These are phyloP conservation scores for Alternaria brassicicola DNA, from an alignment of 2,329 filamentous ascomycete species.

Conservation along the genomic window DNA sequence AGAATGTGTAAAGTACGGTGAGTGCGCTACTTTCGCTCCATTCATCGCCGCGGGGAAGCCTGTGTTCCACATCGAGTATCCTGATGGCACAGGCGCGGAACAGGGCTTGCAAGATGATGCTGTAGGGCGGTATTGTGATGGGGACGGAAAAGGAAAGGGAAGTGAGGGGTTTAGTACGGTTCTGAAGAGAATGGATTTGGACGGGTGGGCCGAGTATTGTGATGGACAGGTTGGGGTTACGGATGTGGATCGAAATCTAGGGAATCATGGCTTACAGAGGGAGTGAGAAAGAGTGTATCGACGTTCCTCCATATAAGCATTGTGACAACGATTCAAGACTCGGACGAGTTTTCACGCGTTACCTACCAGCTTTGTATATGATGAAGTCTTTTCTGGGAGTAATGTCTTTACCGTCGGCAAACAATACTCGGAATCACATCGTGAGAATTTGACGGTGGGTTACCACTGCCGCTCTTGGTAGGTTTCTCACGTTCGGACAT, in stretches of 20 bases:
- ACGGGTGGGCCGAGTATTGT: conserved; percentile 68
- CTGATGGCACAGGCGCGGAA: conserved; percentile 52
- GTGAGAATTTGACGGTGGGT: too few species aligned
- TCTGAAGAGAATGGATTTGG: conserved; percentile 68
- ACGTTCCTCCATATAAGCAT: background rate
- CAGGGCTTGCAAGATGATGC: conserved; percentile 43
- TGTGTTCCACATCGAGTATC: conserved; percentile 77
- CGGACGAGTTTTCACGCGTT: too few species aligned
- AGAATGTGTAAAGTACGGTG: conserved; percentile 66
- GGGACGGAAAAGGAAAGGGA: conserved; percentile 43
- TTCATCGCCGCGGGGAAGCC: conserved; percentile 69
- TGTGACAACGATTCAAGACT: too few species aligned
- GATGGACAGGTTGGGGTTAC: conserved; percentile 35
- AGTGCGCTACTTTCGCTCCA: conserved; percentile 63
- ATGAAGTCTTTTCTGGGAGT: too few species aligned
- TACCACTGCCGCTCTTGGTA: too few species aligned
- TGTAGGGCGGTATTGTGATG: conserved; percentile 52
- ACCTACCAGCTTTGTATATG: too few species aligned
- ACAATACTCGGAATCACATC: too few species aligned
- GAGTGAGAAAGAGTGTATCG: background rate
- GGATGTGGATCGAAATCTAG: conserved; percentile 21
- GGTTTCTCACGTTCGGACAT: too few species aligned
- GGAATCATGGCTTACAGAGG: background rate
- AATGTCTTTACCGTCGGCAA: too few species aligned
- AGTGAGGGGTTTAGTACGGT: conserved; percentile 65